phyloP scores from a whole-genome alignment of 1,284 basidiomycete species.

The Phlebopus sp. region DNA sequence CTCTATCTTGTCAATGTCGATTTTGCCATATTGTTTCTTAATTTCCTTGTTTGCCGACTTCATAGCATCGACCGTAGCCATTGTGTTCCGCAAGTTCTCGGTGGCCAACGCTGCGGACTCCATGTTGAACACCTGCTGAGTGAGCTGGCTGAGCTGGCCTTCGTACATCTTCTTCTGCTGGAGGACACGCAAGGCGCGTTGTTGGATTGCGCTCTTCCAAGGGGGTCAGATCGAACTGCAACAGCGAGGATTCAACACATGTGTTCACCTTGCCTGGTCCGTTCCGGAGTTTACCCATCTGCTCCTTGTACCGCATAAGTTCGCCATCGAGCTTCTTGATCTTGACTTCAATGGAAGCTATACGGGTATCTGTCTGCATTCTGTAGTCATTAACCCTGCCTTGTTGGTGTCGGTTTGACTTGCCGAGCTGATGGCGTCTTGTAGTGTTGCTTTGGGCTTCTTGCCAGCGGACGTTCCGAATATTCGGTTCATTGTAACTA shows the following conservation, averaged over 20 bases:
- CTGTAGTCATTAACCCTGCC: slow-evolving; percentile 10
- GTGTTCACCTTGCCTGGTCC: slow-evolving; percentile 88
- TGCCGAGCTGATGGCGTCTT: slow-evolving; percentile 89
- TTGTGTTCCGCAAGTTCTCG: slow-evolving; percentile 97
- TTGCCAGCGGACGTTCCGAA: slow-evolving; percentile 75
- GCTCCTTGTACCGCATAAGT: slow-evolving; percentile 89
- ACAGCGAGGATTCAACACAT: background rate
- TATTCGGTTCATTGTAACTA: slow-evolving; percentile 69
- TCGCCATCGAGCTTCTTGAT: slow-evolving; percentile 96
- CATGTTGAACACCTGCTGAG: slow-evolving; percentile 99
- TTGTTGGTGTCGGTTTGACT: slow-evolving; percentile 27
- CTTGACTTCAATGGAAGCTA: slow-evolving; percentile 94
- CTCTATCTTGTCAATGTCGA: slow-evolving; percentile 98
- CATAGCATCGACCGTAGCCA: slow-evolving; percentile 99
- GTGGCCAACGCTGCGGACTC: slow-evolving; percentile 95
- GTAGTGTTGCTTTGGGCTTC: slow-evolving; percentile 86
- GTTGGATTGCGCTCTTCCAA: slow-evolving; percentile 82
- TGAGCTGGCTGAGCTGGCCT: slow-evolving; percentile 83
- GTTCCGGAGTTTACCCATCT: slow-evolving; percentile 91
- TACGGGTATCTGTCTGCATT: slow-evolving; percentile 80
- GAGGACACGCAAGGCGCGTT: slow-evolving; percentile 90
- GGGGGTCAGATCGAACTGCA: slow-evolving; percentile 3
- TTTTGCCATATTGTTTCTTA: slow-evolving; percentile 95
- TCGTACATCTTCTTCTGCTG: slow-evolving; percentile 99
- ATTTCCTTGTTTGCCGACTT: slow-evolving; percentile 97